Evolutionary conservation across 768 basidiomycete species (phyloP).

Genomic region (Hydnum rufescens): DNA sequence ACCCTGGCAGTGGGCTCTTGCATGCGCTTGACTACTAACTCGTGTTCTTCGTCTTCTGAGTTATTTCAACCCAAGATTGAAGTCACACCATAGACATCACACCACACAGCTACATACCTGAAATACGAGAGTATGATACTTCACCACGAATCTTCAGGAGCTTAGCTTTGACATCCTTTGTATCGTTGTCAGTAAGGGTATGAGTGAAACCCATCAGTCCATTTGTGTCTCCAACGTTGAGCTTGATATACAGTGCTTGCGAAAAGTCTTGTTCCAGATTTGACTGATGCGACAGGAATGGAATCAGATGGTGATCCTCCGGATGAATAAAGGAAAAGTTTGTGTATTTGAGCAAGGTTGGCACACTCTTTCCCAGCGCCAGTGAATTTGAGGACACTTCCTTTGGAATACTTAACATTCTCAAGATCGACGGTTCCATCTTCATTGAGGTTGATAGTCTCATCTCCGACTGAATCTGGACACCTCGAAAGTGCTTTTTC

Average conservation of each 20-base stretch:
- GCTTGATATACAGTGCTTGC: constrained; percentile 29
- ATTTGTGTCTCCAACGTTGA: constrained; percentile 24
- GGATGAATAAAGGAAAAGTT: background rate
- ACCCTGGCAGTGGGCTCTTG: no score
- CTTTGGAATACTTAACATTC: constrained; percentile 27
- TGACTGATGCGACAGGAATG: constrained; percentile 15
- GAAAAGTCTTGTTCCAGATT: constrained; percentile 30
- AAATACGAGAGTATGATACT: constrained; percentile 31
- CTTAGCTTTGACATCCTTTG: constrained; percentile 35
- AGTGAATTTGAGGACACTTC: constrained; percentile 37
- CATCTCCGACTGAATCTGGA: no score
- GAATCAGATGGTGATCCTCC: constrained; percentile 4
- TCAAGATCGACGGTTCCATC: constrained; percentile 25
- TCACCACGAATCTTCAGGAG: constrained; percentile 19
- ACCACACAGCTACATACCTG: no score
- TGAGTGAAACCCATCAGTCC: constrained; percentile 41
- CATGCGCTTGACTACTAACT: no score
- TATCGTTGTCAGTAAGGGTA: constrained; percentile 44
- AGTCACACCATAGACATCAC: no score
- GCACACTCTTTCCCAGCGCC: constrained; percentile 35
- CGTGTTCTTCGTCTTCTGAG: no score
- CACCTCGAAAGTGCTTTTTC: no score
- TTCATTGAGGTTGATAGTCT: constrained; percentile 25
- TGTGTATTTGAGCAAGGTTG: constrained; percentile 43
- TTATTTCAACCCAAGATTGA: no score